Conservation (phyloP, 208 protist species). For the Histomonas meleagridis region DNA sequence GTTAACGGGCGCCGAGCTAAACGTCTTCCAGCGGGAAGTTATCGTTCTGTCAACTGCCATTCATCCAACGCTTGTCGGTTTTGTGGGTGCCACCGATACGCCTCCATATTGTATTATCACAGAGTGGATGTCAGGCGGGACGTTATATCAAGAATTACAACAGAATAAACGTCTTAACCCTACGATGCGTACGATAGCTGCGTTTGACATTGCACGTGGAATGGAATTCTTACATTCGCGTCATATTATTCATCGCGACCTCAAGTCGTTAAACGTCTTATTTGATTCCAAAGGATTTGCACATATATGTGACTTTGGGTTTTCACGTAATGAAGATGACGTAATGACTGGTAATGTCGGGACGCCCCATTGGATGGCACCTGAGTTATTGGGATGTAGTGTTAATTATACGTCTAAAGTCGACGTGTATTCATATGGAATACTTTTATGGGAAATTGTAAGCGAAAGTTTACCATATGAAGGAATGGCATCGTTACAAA, state of each 20-base stretch:
- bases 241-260: constrained; percentile 37
- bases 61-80: neutral
- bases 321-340: neutral
- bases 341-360: neutral
- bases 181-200: neutral
- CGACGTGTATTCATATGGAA: constrained; percentile 33
- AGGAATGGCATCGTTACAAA: neutral
- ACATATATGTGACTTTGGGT: neutral
- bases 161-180: neutral
- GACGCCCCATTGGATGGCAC: constrained; percentile 25
- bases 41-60: neutral
- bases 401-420: neutral
- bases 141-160: neutral
- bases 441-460: constrained; percentile 1
- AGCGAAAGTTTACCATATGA: neutral
- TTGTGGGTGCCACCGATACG: constrained; percentile 9
- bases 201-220: neutral
- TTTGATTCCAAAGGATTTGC: neutral
- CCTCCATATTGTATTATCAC: constrained; percentile 4
- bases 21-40: neutral
- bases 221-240: constrained; percentile 20
- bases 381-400: neutral
- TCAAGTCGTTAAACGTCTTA: constrained; percentile 31
- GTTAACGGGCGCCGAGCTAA: neutral
- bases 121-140: neutral